phyloP scores from a whole-genome alignment of 768 basidiomycete species.

The Leucocoprinus birnbaumii region DNA sequence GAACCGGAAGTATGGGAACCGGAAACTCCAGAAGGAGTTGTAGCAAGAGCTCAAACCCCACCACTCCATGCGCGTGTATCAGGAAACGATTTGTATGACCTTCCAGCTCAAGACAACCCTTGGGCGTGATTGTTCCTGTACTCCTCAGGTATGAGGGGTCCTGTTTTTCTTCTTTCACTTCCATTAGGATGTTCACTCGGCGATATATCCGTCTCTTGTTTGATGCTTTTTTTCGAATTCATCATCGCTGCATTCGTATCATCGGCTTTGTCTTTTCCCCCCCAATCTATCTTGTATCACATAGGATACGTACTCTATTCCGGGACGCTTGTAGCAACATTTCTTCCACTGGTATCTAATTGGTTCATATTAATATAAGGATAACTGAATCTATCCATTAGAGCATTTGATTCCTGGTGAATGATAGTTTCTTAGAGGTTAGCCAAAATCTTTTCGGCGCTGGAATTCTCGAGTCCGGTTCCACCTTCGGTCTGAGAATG shows the following conservation, averaged over 20 bases:
- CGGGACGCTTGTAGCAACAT: too few relatives aligned
- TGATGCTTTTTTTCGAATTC: too few relatives aligned
- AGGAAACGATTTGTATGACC: not conserved
- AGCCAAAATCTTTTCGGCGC: constrained; percentile 58
- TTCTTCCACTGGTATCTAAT: too few relatives aligned
- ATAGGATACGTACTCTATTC: too few relatives aligned
- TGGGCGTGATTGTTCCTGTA: constrained; percentile 16
- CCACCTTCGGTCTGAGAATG: constrained; percentile 42
- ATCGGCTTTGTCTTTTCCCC: too few relatives aligned
- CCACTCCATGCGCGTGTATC: constrained; percentile 11
- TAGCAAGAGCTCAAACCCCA: constrained; percentile 11
- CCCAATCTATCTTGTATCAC: too few relatives aligned
- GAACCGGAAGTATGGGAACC: constrained; percentile 14
- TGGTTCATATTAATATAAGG: not conserved
- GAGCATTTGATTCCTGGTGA: too few relatives aligned
- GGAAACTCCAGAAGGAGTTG: constrained; percentile 18
- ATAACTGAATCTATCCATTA: not conserved
- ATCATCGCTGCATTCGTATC: too few relatives aligned
- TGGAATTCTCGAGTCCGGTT: constrained; percentile 51
- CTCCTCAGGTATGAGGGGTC: not conserved
- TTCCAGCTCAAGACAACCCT: constrained; percentile 18
- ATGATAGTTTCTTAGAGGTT: constrained; percentile 25
- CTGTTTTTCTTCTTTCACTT: not conserved
- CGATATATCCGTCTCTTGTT: too few relatives aligned
- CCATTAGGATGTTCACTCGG: not conserved